A percentile compares a stretch with the other conserved stretches of the same genome.
These are phyloP conservation scores for Cyclostephanos invisitatus DNA, from an alignment of 108 stramenopile genomes.

Conservation along the genomic window DNA sequence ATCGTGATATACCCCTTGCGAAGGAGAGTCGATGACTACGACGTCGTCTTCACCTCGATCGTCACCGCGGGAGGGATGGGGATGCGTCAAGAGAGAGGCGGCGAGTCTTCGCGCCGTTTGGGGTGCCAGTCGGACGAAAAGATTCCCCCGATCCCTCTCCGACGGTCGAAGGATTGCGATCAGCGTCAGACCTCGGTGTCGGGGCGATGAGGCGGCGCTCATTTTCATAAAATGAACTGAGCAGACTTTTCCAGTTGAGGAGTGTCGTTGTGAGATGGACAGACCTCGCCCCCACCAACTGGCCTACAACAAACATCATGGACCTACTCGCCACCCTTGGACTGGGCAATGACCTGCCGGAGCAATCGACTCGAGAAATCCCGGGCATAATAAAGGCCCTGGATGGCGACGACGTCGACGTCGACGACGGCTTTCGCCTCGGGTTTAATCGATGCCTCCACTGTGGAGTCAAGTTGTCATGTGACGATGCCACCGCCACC, in stretches of 20 bases:
- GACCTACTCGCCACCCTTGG: conserved; percentile 67
- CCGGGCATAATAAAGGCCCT: conserved; percentile 43
- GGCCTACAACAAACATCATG: conserved; percentile 47
- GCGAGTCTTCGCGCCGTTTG: conserved; percentile 29
- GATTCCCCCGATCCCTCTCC: conserved; percentile 31
- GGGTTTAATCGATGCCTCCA: conserved; percentile 39
- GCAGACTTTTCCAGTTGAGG: no score
- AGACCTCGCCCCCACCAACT: no score
- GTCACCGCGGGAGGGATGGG: background rate
- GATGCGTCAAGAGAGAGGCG: background rate
- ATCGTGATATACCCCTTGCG: conserved; percentile 1
- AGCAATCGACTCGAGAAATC: conserved; percentile 59
- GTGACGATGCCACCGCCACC: background rate
- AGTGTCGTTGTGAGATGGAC: no score
- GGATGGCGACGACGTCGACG: conserved; percentile 2
- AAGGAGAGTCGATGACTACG: no score
- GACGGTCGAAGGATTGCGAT: conserved; percentile 34
- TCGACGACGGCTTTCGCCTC: conserved; percentile 23
- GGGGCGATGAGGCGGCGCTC: background rate
- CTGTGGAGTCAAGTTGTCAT: conserved; percentile 23
- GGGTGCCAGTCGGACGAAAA: conserved; percentile 29
- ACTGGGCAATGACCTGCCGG: conserved; percentile 60
- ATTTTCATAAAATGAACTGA: no score
- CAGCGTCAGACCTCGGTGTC: conserved; percentile 1
- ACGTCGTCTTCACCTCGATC: background rate